These are phyloP conservation scores for Linnemannia hyalina DNA, from an alignment of 192 early-diverging fungal genomes.

Conservation along the genomic window DNA sequence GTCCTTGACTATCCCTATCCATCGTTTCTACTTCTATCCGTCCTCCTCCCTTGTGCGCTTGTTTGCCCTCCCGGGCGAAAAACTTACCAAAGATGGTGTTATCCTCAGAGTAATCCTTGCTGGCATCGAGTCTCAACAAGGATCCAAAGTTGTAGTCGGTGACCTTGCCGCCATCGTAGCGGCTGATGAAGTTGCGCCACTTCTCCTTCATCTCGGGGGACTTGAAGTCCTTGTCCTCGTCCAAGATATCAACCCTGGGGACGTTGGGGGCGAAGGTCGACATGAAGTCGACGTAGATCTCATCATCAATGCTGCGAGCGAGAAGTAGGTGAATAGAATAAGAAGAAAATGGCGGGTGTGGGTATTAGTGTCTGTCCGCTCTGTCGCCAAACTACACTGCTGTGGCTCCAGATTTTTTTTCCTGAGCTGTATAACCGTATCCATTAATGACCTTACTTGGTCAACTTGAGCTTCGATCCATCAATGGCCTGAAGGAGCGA, in stretches of 20 bases:
- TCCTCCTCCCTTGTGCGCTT: neutral
- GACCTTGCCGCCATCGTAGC: slow-evolving; percentile 86
- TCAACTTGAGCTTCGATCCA: slow-evolving; percentile 82
- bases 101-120: slow-evolving; percentile 84
- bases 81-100: slow-evolving; percentile 91
- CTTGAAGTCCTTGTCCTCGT: slow-evolving; percentile 88
- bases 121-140: slow-evolving; percentile 81
- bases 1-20: slow-evolving; percentile 22
- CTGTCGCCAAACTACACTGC: neutral
- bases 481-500: slow-evolving; percentile 81
- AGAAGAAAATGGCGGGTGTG: neutral
- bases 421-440: neutral
- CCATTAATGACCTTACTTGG: slow-evolving; percentile 62
- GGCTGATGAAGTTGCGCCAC: slow-evolving; percentile 90
- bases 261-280: slow-evolving; percentile 76
- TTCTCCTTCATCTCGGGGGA: slow-evolving; percentile 81
- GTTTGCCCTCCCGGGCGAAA: neutral
- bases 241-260: slow-evolving; percentile 74
- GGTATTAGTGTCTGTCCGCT: neutral
- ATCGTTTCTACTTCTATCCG: slow-evolving; percentile 5
- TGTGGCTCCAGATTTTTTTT: neutral
- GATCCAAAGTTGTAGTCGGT: slow-evolving; percentile 96
- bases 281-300: slow-evolving; percentile 85
- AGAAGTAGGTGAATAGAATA: neutral
- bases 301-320: slow-evolving; percentile 78